Percentiles rank a stretch among this genome's conserved stretches.
phyloP scores from a whole-genome alignment of 2,329 filamentous ascomycete species.

The Fusarium begoniae region DNA sequence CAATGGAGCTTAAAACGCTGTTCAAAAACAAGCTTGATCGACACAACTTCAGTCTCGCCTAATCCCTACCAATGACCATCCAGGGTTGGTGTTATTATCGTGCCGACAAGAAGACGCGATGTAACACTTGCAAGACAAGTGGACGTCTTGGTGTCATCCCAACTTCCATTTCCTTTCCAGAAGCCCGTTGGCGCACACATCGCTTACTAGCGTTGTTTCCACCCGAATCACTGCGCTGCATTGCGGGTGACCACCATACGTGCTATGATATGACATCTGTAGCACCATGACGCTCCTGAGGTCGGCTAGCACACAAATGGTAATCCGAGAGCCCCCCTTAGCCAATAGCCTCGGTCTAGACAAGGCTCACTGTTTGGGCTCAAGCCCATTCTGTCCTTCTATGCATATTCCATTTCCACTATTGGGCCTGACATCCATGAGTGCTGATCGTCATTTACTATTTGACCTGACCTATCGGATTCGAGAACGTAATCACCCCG shows the following conservation, averaged over 20 bases:
- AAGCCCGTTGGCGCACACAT: background rate
- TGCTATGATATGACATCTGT: background rate
- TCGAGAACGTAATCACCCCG: background rate
- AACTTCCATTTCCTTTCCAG: background rate
- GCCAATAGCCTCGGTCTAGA: too few relatives aligned
- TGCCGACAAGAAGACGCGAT: background rate
- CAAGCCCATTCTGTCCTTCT: background rate
- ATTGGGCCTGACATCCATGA: too few relatives aligned
- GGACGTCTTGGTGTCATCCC: background rate
- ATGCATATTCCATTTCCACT: background rate
- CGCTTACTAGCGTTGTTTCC: background rate
- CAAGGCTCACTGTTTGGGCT: rapidly evolving
- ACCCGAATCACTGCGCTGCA: background rate
- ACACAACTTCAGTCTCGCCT: background rate
- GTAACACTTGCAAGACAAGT: background rate
- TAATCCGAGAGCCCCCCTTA: background rate
- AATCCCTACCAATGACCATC: background rate
- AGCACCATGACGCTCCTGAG: too few relatives aligned
- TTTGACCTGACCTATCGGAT: background rate
- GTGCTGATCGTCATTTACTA: background rate
- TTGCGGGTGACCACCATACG: background rate
- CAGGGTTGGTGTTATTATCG: background rate
- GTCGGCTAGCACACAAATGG: background rate
- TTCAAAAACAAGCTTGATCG: background rate
- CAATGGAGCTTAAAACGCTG: background rate